phyloP scores from a whole-genome alignment of 75 land plant species.

The Larix kaempferi region DNA sequence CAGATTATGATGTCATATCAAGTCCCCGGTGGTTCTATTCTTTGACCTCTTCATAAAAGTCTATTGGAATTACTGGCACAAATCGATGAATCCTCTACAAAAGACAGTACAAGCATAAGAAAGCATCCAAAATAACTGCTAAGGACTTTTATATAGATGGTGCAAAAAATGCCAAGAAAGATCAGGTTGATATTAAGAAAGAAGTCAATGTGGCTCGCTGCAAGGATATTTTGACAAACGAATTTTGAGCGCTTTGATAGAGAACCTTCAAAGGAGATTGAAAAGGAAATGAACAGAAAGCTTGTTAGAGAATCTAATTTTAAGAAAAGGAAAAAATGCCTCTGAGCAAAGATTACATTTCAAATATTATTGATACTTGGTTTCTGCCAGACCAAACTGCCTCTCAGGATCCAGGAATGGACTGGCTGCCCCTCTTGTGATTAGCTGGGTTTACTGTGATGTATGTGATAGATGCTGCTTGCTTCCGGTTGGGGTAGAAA shows the following conservation, averaged over 20 bases:
- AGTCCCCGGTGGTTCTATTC: slow-evolving; percentile 38
- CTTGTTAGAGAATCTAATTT: slow-evolving; percentile 6
- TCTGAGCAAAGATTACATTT: too few relatives aligned
- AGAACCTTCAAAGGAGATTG: slow-evolving; percentile 13
- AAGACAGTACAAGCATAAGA: slow-evolving; percentile 14
- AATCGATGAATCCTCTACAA: slow-evolving; percentile 8
- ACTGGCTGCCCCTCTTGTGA: too few relatives aligned
- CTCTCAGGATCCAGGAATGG: too few relatives aligned
- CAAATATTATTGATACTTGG: too few relatives aligned
- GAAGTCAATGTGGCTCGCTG: slow-evolving; percentile 16
- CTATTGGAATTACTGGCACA: slow-evolving; percentile 20
- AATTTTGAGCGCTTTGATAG: background rate
- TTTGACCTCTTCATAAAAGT: slow-evolving; percentile 69
- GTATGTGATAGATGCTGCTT: background rate
- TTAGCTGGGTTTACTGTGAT: background rate
- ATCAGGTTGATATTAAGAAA: slow-evolving; percentile 26
- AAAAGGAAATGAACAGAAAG: slow-evolving; percentile 22
- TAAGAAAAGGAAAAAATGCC: background rate
- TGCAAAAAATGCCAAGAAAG: slow-evolving; percentile 20
- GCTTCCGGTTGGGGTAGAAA: background rate
- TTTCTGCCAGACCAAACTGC: too few relatives aligned
- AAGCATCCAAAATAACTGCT: slow-evolving; percentile 5
- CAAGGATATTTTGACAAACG: slow-evolving; percentile 15
- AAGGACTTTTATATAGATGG: slow-evolving; percentile 23
- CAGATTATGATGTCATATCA: slow-evolving; percentile 80